A percentile compares a stretch with the other conserved stretches of the same genome.
phyloP scores from a whole-genome alignment of 2,329 filamentous ascomycete species.

The Ceratocystis cubensis region DNA sequence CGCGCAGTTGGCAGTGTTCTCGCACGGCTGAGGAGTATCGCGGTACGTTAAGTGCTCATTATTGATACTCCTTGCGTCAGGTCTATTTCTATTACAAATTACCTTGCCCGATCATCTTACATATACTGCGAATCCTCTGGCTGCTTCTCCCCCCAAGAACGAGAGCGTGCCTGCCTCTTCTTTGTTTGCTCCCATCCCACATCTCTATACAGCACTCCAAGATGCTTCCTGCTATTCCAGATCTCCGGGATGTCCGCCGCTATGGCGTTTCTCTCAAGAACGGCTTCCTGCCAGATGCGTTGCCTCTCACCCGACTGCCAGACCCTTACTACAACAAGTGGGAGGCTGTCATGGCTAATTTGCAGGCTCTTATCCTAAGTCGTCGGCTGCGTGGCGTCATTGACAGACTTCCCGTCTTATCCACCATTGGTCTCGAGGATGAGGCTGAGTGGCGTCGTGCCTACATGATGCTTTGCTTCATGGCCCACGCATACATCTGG shows the following conservation, averaged over 20 bases:
- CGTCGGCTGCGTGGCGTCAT: conserved; percentile 70
- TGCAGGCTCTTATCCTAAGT: conserved; percentile 77
- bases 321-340: conserved; percentile 91
- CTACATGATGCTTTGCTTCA: conserved; percentile 80
- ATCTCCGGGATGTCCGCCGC: conserved; percentile 43
- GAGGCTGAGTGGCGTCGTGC: conserved; percentile 88
- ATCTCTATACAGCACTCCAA: background rate
- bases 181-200: background rate
- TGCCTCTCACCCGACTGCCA: conserved; percentile 67
- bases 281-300: conserved; percentile 76
- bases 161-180: background rate
- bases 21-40: conserved; percentile 50
- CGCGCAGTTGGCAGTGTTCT: conserved; percentile 21
- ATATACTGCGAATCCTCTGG: background rate
- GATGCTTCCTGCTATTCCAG: conserved; percentile 50
- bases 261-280: conserved; percentile 67
- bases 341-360: conserved; percentile 74
- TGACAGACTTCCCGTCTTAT: conserved; percentile 69
- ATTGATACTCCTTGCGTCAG: conserved; percentile 56
- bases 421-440: conserved; percentile 65
- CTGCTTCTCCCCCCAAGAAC: background rate
- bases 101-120: conserved; percentile 5
- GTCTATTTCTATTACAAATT: conserved; percentile 28
- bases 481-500: conserved; percentile 94
- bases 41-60: conserved; percentile 33